Evolutionary conservation across 2,329 filamentous ascomycete species (phyloP), one percentile per base, ranked within the genome.

Genomic region (Scedosporium aurantiacum): DNA sequence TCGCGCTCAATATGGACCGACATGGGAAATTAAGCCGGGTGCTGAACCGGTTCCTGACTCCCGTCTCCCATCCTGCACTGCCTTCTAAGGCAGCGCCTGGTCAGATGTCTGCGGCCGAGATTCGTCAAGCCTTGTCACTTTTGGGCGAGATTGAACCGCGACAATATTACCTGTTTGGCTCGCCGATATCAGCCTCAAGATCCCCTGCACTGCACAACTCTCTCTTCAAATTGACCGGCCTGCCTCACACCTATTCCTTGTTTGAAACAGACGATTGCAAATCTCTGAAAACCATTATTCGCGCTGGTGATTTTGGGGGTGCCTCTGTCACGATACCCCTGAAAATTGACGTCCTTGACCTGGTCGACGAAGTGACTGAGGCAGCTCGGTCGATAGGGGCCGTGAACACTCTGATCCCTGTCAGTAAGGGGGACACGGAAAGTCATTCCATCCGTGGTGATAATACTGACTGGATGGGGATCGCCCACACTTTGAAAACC

Each of bases 401-500:
- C 2, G 88, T 97, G 65, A 99, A 99, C 76, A 99, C 94, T 18
- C 88, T 99, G 68, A 84, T 96, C 28, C 86, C 89, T 0, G 70
- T 83, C 2, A 32, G 60, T 57, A 14, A 70, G 70, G 70, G 75
- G 6, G 69, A 66, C 6, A 76, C 72, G 2, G 77, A 75, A 3
- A 73, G 78, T 61, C 74, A 74, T 57, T 81, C 78, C 3, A 82
- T 97, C 2, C 73, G 89, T 16, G 94, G 94, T 52, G 89, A 92
- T 71, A 99, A 99, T 74, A 99, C 94, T 12, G 94, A 99, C 76
- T 99, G 91, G 88, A 82, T 85, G 69, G 94, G 94, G 64, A 99
- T 99, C 85, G 85, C 89, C 2, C 84, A 88, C 66, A 87, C 90
- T 3, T 82, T 99, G 21, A 84, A 82, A 62, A 83, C 83, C 50